Evolutionary conservation across 805 yeast species (phyloP).

Genomic region (Candida broadrunensis): DNA sequence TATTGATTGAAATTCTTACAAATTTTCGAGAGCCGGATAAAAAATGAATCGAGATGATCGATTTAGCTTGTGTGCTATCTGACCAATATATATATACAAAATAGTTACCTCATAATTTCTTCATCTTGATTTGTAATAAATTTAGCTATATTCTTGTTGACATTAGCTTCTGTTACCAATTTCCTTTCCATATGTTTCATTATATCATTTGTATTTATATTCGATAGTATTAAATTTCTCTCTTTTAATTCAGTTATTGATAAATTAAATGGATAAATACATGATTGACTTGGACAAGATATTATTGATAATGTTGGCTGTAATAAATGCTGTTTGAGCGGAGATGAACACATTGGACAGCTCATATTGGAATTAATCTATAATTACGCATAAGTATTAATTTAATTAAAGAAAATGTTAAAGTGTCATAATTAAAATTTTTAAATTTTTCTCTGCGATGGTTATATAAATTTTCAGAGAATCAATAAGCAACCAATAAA

Average conservation of each 20-base stretch:
- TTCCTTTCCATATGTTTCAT: slow-evolving; percentile 23
- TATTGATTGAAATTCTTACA: no score
- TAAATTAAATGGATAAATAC: slow-evolving; percentile 33
- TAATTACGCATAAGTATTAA: no score
- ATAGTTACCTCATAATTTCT: slow-evolving; percentile 3
- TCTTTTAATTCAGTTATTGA: slow-evolving; percentile 24
- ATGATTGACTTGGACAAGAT: slow-evolving; percentile 24
- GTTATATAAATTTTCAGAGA: neutral
- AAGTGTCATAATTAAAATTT: no score
- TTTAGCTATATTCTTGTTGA: slow-evolving; percentile 21
- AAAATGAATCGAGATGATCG: no score
- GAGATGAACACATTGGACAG: slow-evolving; percentile 28
- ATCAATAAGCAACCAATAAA: no score
- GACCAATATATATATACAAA: no score
- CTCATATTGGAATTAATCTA: no score
- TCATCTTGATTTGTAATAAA: slow-evolving; percentile 21
- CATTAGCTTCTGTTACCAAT: slow-evolving; percentile 19
- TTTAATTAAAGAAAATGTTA: no score
- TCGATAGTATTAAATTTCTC: slow-evolving; percentile 16
- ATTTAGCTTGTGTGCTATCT: no score
- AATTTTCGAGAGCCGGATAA: no score
- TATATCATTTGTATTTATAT: slow-evolving; percentile 19
- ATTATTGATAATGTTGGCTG: slow-evolving; percentile 24
- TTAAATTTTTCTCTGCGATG: slow-evolving; percentile 1
- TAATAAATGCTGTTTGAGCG: slow-evolving; percentile 21